A percentile compares a stretch with the other conserved stretches of the same genome.
Conservation (phyloP, 2,329 filamentous ascomycete species). For the Fusarium metavorans region DNA sequence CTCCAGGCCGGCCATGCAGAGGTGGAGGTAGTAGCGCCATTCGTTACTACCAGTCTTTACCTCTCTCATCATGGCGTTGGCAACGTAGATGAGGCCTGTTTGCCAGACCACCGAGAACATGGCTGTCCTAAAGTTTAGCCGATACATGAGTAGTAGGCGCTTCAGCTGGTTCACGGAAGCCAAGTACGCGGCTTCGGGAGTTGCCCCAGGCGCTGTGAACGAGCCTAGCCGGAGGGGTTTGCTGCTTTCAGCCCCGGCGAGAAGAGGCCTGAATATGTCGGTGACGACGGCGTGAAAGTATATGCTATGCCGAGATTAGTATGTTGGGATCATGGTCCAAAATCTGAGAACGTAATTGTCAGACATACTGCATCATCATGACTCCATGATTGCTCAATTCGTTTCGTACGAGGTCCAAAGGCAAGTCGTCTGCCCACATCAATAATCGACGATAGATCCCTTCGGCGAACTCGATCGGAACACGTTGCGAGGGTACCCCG, state of each 20-base stretch:
- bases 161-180: constrained; percentile 54
- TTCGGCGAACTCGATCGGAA: neutral
- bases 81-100: constrained; percentile 52
- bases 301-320: too few species aligned
- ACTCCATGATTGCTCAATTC: constrained; percentile 42
- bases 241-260: neutral
- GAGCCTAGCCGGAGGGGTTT: constrained; percentile 40
- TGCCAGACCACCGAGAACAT: constrained; percentile 53
- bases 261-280: constrained; percentile 44
- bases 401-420: neutral
- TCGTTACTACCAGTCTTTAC: constrained; percentile 43
- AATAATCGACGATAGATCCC: constrained; percentile 6
- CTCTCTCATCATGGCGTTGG: constrained; percentile 50
- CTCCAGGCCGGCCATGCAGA: constrained; percentile 53
- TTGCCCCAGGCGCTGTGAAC: constrained; percentile 26
- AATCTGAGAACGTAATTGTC: too few species aligned
- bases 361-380: constrained; percentile 29
- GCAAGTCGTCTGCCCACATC: constrained; percentile 2
- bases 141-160: constrained; percentile 49
- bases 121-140: constrained; percentile 46
- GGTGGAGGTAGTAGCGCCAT: constrained; percentile 49
- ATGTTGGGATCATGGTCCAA: too few species aligned
- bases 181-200: constrained; percentile 41
- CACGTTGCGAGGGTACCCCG: neutral
- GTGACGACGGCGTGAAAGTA: constrained; percentile 36